Conservation (phyloP, 805 yeast species). For the Spathaspora sp. region DNA sequence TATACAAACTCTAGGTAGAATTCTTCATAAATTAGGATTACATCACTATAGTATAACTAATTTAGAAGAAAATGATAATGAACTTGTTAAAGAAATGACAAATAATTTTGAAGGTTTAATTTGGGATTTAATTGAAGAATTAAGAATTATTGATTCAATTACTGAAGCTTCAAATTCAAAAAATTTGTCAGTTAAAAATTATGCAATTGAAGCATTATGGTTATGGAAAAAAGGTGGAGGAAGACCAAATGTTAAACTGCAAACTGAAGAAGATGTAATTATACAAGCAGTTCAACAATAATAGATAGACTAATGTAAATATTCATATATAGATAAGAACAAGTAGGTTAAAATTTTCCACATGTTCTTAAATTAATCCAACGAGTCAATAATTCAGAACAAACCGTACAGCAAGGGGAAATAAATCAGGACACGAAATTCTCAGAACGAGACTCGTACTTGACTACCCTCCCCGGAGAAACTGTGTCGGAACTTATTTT, state of each 20-base stretch:
- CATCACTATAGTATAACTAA: slow-evolving; percentile 54
- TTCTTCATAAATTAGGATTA: slow-evolving; percentile 74
- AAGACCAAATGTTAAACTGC: slow-evolving; percentile 13
- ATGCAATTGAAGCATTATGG: slow-evolving; percentile 91
- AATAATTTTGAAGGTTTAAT: slow-evolving; percentile 48
- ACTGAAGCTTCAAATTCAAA: slow-evolving; percentile 54
- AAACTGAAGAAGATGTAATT: slow-evolving; percentile 24
- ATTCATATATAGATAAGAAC: slow-evolving; percentile 3
- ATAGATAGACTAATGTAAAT: slow-evolving; percentile 5
- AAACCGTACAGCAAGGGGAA: not conserved
- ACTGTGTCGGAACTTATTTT: not conserved
- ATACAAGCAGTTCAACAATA: slow-evolving; percentile 10
- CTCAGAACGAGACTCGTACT: not conserved
- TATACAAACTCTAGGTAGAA: slow-evolving; percentile 81
- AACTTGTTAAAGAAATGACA: slow-evolving; percentile 18
- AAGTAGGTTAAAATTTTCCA: not conserved
- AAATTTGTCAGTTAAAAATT: slow-evolving; percentile 72
- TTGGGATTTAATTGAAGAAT: slow-evolving; percentile 68
- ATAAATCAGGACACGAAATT: not conserved
- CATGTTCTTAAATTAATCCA: not conserved
- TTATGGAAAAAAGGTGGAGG: slow-evolving; percentile 65
- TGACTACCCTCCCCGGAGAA: not conserved
- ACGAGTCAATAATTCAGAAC: not conserved
- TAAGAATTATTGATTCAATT: slow-evolving; percentile 61
- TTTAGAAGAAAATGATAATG: slow-evolving; percentile 33